Conservation (phyloP, 495 filamentous ascomycete species). For the Jackrogersella minutella region DNA sequence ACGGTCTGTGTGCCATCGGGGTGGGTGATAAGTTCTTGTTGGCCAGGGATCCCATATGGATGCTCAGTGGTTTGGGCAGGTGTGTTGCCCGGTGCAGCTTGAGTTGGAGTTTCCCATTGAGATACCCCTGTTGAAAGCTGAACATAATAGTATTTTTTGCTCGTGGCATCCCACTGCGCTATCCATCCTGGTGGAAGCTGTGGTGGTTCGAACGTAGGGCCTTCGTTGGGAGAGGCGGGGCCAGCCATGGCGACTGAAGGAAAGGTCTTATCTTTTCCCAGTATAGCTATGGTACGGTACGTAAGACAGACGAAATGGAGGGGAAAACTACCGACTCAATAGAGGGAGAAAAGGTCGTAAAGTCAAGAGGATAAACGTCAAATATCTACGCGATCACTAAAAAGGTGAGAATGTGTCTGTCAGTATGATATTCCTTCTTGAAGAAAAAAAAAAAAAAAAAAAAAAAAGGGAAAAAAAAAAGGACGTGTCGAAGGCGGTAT, state of each 20-base stretch:
- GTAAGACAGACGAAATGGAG: conserved; percentile 15
- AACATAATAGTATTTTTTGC: conserved; percentile 81
- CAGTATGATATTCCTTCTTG: not conserved
- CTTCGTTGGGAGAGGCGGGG: conserved; percentile 67
- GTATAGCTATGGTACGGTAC: conserved; percentile 11
- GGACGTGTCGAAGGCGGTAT: conserved; percentile 28
- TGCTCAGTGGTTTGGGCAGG: conserved; percentile 57
- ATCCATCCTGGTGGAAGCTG: conserved; percentile 79
- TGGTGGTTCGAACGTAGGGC: conserved; percentile 74
- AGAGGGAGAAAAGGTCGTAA: not conserved
- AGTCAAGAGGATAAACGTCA: not conserved
- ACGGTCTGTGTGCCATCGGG: conserved; percentile 61
- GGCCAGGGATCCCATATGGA: conserved; percentile 59
- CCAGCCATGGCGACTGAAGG: conserved; percentile 54
- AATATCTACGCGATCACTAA: conserved; percentile 1
- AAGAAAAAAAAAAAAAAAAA: no score
- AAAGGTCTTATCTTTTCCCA: conserved; percentile 31
- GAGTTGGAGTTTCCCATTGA: conserved; percentile 80
- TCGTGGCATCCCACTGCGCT: conserved; percentile 80
- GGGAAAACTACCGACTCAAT: conserved; percentile 13
- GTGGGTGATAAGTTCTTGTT: conserved; percentile 59
- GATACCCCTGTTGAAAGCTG: conserved; percentile 76
- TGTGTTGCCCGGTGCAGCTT: conserved; percentile 64
- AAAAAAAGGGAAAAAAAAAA: not conserved
- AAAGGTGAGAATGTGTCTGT: conserved; percentile 10